Evolutionary conservation across 1,284 basidiomycete species (phyloP).

Genomic region (Schizophyllum commune): DNA sequence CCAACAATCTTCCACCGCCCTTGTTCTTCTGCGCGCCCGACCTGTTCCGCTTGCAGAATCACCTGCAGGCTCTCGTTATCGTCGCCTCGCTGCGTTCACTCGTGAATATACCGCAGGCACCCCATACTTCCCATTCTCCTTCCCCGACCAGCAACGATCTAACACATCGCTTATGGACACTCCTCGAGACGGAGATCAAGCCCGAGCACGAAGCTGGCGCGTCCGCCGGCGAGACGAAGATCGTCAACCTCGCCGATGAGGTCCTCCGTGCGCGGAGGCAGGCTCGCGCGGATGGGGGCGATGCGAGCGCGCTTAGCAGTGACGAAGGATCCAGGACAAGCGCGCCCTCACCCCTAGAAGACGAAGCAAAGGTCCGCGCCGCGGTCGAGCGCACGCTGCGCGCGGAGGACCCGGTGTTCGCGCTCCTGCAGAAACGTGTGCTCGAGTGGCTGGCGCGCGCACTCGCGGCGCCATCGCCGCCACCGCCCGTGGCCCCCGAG

Average conservation of each 20-base stretch:
- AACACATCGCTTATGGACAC: slow-evolving; percentile 52
- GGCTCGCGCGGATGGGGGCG: slow-evolving; percentile 15
- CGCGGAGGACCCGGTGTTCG: slow-evolving; percentile 56
- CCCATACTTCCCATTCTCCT: too few relatives aligned
- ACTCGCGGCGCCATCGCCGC: slow-evolving; percentile 11
- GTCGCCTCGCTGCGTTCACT: slow-evolving; percentile 52
- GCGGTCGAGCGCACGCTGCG: slow-evolving; percentile 56
- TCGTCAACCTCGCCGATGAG: slow-evolving; percentile 65
- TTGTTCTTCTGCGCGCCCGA: slow-evolving; percentile 49
- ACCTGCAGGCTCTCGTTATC: slow-evolving; percentile 62
- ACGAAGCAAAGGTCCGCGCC: slow-evolving; percentile 42
- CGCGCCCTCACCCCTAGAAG: slow-evolving; percentile 18
- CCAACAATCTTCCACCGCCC: slow-evolving; percentile 47
- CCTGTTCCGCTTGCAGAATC: slow-evolving; percentile 57
- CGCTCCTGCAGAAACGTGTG: slow-evolving; percentile 50
- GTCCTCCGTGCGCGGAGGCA: slow-evolving; percentile 41
- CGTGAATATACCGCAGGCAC: slow-evolving; percentile 29
- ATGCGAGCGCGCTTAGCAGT: not conserved
- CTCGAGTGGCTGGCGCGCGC: slow-evolving; percentile 32
- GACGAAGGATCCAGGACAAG: too few relatives aligned
- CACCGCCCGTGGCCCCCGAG: slow-evolving; percentile 22
- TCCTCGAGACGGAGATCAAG: slow-evolving; percentile 52
- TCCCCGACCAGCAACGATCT: slow-evolving; percentile 25
- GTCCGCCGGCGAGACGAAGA: slow-evolving; percentile 34
- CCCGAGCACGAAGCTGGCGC: slow-evolving; percentile 13